Evolutionary conservation across 2,329 filamentous ascomycete species (phyloP).

Genomic region (Penicillium vulpinum): DNA sequence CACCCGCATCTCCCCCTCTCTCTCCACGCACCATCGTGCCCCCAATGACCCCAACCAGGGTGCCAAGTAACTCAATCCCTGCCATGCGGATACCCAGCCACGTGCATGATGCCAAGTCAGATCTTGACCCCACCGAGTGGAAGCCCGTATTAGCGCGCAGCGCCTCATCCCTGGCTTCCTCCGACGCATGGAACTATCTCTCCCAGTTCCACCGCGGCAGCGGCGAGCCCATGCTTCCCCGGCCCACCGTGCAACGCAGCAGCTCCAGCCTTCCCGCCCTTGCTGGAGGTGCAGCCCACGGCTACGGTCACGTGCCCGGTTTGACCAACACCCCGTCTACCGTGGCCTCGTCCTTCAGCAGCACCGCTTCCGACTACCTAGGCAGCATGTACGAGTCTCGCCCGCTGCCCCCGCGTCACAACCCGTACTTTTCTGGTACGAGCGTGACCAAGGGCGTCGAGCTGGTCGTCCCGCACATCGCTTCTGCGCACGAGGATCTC

Average conservation of each 20-base stretch:
- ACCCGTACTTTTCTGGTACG: constrained; percentile 38
- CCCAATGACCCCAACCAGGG: constrained; percentile 38
- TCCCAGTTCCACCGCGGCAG: constrained; percentile 42
- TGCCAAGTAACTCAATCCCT: constrained; percentile 16
- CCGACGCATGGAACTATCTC: constrained; percentile 48
- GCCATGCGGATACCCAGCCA: constrained; percentile 42
- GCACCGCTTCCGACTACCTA: constrained; percentile 37
- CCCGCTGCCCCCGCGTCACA: constrained; percentile 43
- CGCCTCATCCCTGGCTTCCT: constrained; percentile 29
- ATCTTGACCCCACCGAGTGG: constrained; percentile 53
- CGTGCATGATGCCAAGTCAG: constrained; percentile 41
- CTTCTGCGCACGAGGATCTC: constrained; percentile 14
- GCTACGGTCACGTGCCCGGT: constrained; percentile 27
- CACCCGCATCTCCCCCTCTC: constrained; percentile 37
- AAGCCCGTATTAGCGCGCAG: constrained; percentile 44
- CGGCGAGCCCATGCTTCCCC: constrained; percentile 21
- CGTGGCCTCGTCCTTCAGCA: constrained; percentile 41
- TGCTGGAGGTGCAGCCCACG: constrained; percentile 20
- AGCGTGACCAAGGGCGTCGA: constrained; percentile 38
- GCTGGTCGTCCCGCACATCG: constrained; percentile 44
- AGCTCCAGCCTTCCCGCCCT: constrained; percentile 37
- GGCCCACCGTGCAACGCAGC: constrained; percentile 27
- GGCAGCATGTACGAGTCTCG: constrained; percentile 29
- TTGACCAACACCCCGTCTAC: constrained; percentile 42
- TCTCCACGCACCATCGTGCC: constrained; percentile 40